These are phyloP conservation scores for Polychytrium aggregatum DNA, from an alignment of 192 early-diverging fungal species.

Conservation along the genomic window DNA sequence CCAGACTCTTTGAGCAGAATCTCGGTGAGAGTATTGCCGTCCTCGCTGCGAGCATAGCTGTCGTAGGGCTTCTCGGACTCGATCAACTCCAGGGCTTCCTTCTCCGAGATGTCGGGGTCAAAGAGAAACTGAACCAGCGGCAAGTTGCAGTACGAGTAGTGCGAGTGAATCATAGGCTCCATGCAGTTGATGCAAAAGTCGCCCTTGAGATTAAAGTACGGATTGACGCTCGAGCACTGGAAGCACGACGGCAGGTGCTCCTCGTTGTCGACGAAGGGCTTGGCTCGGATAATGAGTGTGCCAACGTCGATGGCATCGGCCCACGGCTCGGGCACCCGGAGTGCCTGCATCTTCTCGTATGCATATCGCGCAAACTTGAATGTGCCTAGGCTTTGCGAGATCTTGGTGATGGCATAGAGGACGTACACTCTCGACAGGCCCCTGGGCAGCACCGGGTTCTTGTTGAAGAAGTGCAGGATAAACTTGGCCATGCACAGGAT, in stretches of 20 bases:
- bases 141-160: conserved; percentile 41
- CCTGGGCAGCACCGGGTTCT: conserved; percentile 10
- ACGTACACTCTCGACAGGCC: conserved; percentile 38
- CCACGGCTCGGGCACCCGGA: conserved; percentile 30
- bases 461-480: conserved; percentile 23
- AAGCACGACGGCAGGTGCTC: conserved; percentile 31
- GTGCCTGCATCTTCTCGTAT: conserved; percentile 29
- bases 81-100: conserved; percentile 23
- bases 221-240: conserved; percentile 33
- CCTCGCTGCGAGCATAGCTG: too few relatives aligned
- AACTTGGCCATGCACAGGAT: conserved; percentile 42
- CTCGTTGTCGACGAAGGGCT: conserved; percentile 30
- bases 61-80: too few relatives aligned
- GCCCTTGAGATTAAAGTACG: conserved; percentile 27
- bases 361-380: conserved; percentile 33
- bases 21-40: background rate
- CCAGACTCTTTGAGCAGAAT: background rate
- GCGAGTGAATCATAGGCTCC: conserved; percentile 35
- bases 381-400: conserved; percentile 25
- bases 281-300: conserved; percentile 26
- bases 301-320: conserved; percentile 34
- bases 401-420: conserved; percentile 37
- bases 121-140: conserved; percentile 36
- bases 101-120: conserved; percentile 27
- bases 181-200: conserved; percentile 30